Evolutionary conservation across 805 yeast species (phyloP).

Genomic region (Sugiyamaella boreocaroliniensis): DNA sequence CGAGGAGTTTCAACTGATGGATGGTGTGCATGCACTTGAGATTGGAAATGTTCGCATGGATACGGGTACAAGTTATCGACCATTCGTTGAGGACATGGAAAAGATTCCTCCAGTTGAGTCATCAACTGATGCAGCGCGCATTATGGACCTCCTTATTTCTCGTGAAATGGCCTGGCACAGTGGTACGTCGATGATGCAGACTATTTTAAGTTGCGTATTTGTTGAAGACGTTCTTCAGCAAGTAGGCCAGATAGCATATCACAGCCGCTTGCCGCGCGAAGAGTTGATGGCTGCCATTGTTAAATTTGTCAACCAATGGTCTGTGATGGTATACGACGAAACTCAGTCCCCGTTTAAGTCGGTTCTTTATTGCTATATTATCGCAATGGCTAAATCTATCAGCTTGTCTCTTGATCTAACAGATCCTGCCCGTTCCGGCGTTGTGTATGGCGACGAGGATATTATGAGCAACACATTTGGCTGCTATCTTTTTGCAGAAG

Average conservation of each 20-base stretch:
- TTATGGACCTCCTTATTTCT: slow-evolving; percentile 49
- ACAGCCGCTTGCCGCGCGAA: background rate
- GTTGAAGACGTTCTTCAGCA: slow-evolving; percentile 52
- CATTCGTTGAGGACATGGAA: slow-evolving; percentile 36
- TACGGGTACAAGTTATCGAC: slow-evolving; percentile 56
- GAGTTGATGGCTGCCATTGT: slow-evolving; percentile 4
- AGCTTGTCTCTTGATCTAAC: slow-evolving; percentile 15
- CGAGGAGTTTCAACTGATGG: slow-evolving; percentile 57
- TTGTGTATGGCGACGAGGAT: slow-evolving; percentile 31
- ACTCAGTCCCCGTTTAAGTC: slow-evolving; percentile 13
- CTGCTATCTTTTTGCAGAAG: slow-evolving; percentile 34
- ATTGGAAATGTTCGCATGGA: slow-evolving; percentile 63
- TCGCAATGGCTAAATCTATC: slow-evolving; percentile 24
- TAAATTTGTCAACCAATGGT: slow-evolving; percentile 3
- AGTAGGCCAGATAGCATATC: slow-evolving; percentile 8
- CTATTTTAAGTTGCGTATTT: slow-evolving; percentile 67
- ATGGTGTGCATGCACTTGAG: slow-evolving; percentile 82
- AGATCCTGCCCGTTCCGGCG: slow-evolving; percentile 15
- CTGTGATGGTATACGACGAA: background rate
- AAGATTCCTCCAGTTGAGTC: slow-evolving; percentile 37
- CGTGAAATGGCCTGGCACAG: slow-evolving; percentile 66
- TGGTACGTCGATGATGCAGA: slow-evolving; percentile 68
- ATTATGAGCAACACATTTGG: slow-evolving; percentile 46
- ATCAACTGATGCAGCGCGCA: slow-evolving; percentile 40
- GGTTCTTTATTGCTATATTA: slow-evolving; percentile 19